Evolutionary conservation across 2,329 filamentous ascomycete species (phyloP).

Genomic region (Penicillium sp.): DNA sequence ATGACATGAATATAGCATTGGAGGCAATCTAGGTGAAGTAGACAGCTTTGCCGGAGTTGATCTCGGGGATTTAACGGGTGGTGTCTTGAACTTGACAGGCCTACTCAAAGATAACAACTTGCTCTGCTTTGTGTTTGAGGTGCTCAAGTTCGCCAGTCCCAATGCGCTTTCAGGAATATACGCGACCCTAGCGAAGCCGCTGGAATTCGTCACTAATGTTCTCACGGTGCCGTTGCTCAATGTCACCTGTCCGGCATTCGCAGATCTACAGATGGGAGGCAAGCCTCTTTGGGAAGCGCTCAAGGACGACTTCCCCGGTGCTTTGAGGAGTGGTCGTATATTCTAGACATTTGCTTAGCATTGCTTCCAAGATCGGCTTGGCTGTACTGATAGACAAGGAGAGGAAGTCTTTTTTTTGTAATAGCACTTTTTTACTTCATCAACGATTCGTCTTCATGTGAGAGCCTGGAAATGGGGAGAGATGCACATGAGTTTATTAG

Average conservation of each 20-base stretch:
- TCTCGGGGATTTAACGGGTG: slow-evolving; percentile 45
- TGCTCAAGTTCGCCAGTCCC: slow-evolving; percentile 35
- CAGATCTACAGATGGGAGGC: slow-evolving; percentile 33
- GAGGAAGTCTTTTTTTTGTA: background rate
- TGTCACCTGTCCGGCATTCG: slow-evolving; percentile 33
- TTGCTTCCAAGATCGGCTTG: background rate
- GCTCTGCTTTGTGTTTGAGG: slow-evolving; percentile 40
- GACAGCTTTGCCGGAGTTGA: slow-evolving; percentile 54
- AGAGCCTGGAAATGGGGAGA: background rate
- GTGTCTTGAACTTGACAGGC: slow-evolving; percentile 36
- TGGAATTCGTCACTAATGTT: slow-evolving; percentile 31
- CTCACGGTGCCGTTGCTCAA: slow-evolving; percentile 31
- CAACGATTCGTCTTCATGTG: background rate
- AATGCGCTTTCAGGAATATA: slow-evolving; percentile 33
- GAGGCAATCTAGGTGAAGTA: slow-evolving; percentile 53
- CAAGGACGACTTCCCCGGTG: slow-evolving; percentile 30
- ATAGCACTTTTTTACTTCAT: background rate
- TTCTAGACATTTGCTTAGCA: slow-evolving; percentile 1
- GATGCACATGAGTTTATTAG: background rate
- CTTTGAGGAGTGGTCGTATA: slow-evolving; percentile 24
- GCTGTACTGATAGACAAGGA: background rate
- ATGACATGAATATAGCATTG: slow-evolving; percentile 38
- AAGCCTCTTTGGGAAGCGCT: slow-evolving; percentile 34
- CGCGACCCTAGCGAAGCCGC: slow-evolving; percentile 28
- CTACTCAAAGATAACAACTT: slow-evolving; percentile 44